Evolutionary conservation across 257 asterid species (phyloP).

Genomic region (Plectranthus barbatus): DNA sequence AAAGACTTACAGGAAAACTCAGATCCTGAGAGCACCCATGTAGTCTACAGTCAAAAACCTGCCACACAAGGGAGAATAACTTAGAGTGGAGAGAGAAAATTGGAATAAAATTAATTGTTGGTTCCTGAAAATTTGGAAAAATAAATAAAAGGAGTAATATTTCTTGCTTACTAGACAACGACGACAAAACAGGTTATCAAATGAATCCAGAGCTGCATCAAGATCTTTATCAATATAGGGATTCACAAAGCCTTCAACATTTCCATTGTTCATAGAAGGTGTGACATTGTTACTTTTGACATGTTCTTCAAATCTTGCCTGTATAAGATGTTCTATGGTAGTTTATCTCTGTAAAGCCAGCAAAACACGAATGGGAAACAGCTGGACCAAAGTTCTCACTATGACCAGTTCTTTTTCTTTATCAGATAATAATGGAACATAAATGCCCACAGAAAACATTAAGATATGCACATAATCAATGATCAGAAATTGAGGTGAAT

Average conservation of each 20-base stretch:
- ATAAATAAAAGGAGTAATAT: neutral
- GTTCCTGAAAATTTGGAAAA: neutral
- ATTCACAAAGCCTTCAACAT: conserved; percentile 43
- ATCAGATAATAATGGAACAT: conserved; percentile 18
- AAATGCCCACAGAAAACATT: conserved; percentile 2
- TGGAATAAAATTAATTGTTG: neutral
- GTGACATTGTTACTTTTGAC: conserved; percentile 31
- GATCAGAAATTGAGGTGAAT: conserved; percentile 16
- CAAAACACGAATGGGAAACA: conserved; percentile 47
- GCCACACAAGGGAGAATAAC: conserved; percentile 17
- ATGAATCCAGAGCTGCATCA: conserved; percentile 87
- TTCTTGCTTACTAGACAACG: conserved; percentile 74
- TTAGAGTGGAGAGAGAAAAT: conserved; percentile 7
- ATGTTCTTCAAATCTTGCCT: conserved; percentile 84
- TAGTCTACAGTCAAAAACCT: conserved; percentile 91
- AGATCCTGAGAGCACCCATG: conserved; percentile 98
- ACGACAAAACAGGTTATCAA: conserved; percentile 89
- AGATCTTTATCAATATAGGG: conserved; percentile 78
- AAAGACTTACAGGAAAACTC: conserved; percentile 60
- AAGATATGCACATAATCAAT: conserved; percentile 6
- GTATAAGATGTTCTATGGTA: conserved; percentile 64
- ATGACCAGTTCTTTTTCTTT: conserved; percentile 42
- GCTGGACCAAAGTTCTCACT: conserved; percentile 62
- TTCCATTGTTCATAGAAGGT: conserved; percentile 30
- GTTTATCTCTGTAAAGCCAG: conserved; percentile 57